These are phyloP conservation scores for Serendipita sp. DNA, from an alignment of 768 basidiomycete species.

Conservation along the genomic window DNA sequence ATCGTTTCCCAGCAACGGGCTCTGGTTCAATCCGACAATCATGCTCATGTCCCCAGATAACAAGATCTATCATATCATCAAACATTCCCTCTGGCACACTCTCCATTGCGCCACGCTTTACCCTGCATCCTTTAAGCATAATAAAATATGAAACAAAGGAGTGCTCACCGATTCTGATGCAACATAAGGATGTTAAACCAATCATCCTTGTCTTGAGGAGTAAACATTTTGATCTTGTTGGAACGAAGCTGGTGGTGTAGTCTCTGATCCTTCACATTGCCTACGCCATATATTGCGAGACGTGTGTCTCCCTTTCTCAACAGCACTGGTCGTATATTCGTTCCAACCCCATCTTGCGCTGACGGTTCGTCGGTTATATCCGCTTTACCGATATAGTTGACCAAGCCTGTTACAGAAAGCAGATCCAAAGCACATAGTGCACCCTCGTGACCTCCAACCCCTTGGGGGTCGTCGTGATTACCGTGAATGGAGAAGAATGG, in stretches of 20 bases:
- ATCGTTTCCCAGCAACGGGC: slow-evolving; percentile 76
- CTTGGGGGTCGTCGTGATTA: slow-evolving; percentile 98
- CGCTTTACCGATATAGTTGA: slow-evolving; percentile 97
- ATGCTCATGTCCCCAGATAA: slow-evolving; percentile 98
- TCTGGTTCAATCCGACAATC: slow-evolving; percentile 89
- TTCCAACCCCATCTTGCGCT: slow-evolving; percentile 52
- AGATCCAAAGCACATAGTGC: slow-evolving; percentile 91
- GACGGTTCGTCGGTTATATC: slow-evolving; percentile 62
- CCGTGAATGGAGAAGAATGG: slow-evolving; percentile 99
- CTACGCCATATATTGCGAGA: slow-evolving; percentile 88
- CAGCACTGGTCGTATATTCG: slow-evolving; percentile 79
- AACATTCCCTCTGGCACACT: slow-evolving; percentile 95
- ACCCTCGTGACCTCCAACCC: slow-evolving; percentile 76
- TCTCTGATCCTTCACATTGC: slow-evolving; percentile 89
- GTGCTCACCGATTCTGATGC: slow-evolving; percentile 83
- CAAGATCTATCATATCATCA: slow-evolving; percentile 82
- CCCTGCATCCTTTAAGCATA: slow-evolving; percentile 29
- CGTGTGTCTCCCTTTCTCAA: slow-evolving; percentile 72
- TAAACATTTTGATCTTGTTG: slow-evolving; percentile 90
- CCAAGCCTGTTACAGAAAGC: slow-evolving; percentile 78
- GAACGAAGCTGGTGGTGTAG: slow-evolving; percentile 94
- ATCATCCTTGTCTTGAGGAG: slow-evolving; percentile 75
- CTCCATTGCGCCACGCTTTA: slow-evolving; percentile 87
- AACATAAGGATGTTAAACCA: slow-evolving; percentile 93
- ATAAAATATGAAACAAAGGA: not conserved